Evolutionary conservation across 2,329 filamentous ascomycete species (phyloP).

Genomic region (Exophiala viscosa): DNA sequence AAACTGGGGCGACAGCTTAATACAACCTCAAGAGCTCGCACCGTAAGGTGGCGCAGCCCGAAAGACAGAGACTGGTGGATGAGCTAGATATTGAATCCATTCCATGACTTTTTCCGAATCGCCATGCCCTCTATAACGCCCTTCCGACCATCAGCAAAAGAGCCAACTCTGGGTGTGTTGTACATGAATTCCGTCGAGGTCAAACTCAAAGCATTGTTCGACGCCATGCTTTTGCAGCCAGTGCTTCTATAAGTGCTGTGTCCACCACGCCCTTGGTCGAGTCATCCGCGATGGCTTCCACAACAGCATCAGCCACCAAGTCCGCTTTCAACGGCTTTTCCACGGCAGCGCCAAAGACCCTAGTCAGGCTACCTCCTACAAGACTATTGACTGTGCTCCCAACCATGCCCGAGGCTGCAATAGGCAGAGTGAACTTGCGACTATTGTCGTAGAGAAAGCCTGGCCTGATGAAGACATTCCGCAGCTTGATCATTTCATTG

Average conservation of each 20-base stretch:
- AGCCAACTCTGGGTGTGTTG: neutral
- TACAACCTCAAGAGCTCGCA: too few species aligned
- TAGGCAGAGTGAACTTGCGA: constrained; percentile 74
- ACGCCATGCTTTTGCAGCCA: constrained; percentile 82
- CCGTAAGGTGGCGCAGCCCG: too few species aligned
- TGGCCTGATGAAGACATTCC: constrained; percentile 76
- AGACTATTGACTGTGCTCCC: constrained; percentile 73
- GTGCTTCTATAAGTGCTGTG: constrained; percentile 71
- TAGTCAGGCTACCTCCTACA: constrained; percentile 70
- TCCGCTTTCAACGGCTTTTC: constrained; percentile 86
- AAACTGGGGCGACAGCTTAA: too few species aligned
- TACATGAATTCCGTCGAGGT: constrained; percentile 3
- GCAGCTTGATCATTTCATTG: constrained; percentile 67
- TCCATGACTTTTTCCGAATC: neutral
- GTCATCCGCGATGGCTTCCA: constrained; percentile 78
- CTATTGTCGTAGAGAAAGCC: constrained; percentile 87
- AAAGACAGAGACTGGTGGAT: neutral
- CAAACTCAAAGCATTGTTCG: constrained; percentile 70
- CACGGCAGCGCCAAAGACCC: constrained; percentile 75
- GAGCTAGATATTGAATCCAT: neutral
- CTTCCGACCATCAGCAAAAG: neutral
- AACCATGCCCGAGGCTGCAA: constrained; percentile 72
- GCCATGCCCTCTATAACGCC: neutral
- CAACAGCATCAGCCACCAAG: constrained; percentile 79
- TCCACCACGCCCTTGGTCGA: constrained; percentile 71